Percentiles rank a stretch among this genome's conserved stretches.
phyloP scores from a whole-genome alignment of 2,329 filamentous ascomycete species.

The Beauveria asiatica region DNA sequence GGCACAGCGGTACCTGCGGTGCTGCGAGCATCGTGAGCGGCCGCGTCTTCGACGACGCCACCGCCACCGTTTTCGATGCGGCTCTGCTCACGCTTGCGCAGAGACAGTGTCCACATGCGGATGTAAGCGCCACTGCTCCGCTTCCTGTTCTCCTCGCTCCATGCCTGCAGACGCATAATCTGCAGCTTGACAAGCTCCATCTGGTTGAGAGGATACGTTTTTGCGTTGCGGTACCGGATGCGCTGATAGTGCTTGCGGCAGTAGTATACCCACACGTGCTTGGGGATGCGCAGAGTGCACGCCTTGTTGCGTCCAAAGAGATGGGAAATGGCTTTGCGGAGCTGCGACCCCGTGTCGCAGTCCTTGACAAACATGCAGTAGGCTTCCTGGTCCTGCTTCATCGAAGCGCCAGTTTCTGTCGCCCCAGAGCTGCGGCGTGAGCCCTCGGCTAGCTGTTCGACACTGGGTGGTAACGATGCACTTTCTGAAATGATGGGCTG shows the following conservation, averaged over 20 bases:
- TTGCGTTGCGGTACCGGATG: slow-evolving; percentile 57
- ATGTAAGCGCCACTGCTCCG: slow-evolving; percentile 24
- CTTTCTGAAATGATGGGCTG: slow-evolving; percentile 3
- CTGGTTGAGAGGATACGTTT: slow-evolving; percentile 53
- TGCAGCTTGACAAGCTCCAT: slow-evolving; percentile 56
- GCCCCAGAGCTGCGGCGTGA: neutral
- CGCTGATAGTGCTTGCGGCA: slow-evolving; percentile 82
- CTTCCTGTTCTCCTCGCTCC: slow-evolving; percentile 45
- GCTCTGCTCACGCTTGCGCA: slow-evolving; percentile 57
- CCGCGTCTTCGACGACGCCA: slow-evolving; percentile 17
- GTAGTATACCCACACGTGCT: slow-evolving; percentile 63
- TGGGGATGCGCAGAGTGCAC: slow-evolving; percentile 62
- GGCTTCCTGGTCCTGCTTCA: slow-evolving; percentile 18
- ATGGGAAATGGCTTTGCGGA: slow-evolving; percentile 70
- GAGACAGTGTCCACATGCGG: slow-evolving; percentile 48
- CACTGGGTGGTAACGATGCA: neutral
- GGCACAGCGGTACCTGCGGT: slow-evolving; percentile 35
- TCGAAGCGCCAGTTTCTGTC: slow-evolving; percentile 13
- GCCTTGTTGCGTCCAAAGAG: slow-evolving; percentile 78
- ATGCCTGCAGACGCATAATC: slow-evolving; percentile 52
- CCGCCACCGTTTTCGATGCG: slow-evolving; percentile 36
- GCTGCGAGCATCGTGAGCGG: slow-evolving; percentile 16
- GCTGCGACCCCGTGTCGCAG: slow-evolving; percentile 52
- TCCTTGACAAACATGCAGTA: slow-evolving; percentile 47
- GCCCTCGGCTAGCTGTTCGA: neutral